Percentiles rank a stretch among this genome's conserved stretches.
Evolutionary conservation across 2,329 filamentous ascomycete species (phyloP).

Genomic region (Didymella arachidicola): DNA sequence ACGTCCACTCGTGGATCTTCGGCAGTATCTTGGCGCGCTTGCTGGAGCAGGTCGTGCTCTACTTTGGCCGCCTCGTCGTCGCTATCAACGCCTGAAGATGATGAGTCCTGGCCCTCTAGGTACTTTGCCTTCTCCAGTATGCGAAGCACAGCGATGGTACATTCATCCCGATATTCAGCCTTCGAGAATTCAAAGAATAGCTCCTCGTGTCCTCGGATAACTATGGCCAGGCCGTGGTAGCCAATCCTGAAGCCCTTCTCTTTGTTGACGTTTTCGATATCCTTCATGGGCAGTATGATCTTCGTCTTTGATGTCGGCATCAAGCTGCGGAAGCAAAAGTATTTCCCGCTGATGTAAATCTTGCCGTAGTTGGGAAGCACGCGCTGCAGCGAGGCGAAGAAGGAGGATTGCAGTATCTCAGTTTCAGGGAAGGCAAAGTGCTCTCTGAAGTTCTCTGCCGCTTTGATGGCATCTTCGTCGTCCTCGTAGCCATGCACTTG

Average conservation of each 20-base stretch:
- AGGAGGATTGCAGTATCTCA: conserved; percentile 86
- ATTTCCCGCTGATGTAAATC: conserved; percentile 87
- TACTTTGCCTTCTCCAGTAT: conserved; percentile 76
- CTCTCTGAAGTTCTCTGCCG: conserved; percentile 76
- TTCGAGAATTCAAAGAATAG: conserved; percentile 93
- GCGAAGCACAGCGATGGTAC: conserved; percentile 79
- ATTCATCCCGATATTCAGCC: conserved; percentile 84
- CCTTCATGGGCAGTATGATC: conserved; percentile 85
- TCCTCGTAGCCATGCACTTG: conserved; percentile 63
- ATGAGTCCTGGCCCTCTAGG: conserved; percentile 72
- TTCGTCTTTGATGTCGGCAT: conserved; percentile 90
- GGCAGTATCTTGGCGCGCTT: conserved; percentile 65
- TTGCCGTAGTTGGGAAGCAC: conserved; percentile 94
- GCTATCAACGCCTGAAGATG: conserved; percentile 73
- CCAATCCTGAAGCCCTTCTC: conserved; percentile 94
- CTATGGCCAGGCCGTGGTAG: conserved; percentile 88
- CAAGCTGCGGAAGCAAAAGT: conserved; percentile 92
- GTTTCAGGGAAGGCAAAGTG: conserved; percentile 88
- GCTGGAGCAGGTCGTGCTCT: conserved; percentile 81
- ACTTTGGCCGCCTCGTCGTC: conserved; percentile 77
- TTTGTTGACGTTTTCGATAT: conserved; percentile 92
- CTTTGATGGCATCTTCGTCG: conserved; percentile 61
- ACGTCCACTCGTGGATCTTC: conserved; percentile 29
- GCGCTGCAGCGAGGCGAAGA: conserved; percentile 89
- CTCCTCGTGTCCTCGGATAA: conserved; percentile 93